Percentiles rank a stretch among this genome's conserved stretches.
phyloP scores from a whole-genome alignment of 306 rosid genomes.

The Alnus rubra region DNA sequence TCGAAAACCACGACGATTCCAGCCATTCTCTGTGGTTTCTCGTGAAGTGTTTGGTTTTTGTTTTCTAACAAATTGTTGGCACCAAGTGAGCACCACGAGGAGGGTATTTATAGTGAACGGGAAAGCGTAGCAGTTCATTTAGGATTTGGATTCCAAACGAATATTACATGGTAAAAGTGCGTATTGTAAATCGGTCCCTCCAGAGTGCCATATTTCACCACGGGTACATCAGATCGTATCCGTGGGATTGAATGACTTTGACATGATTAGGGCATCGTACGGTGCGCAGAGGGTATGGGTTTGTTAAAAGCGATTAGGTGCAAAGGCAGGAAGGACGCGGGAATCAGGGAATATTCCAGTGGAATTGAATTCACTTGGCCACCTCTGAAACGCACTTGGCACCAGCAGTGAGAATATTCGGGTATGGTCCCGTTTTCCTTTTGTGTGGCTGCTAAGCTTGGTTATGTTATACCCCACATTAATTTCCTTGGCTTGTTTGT shows the following conservation, averaged over 20 bases:
- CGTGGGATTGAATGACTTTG: slow-evolving; percentile 30
- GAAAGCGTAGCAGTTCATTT: not conserved
- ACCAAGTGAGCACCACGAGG: not conserved
- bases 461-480: too few species aligned
- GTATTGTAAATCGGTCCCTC: not conserved
- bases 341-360: slow-evolving; percentile 55
- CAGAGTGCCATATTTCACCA: not conserved
- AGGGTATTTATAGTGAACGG: slow-evolving; percentile 41
- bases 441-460: too few species aligned
- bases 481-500: too few species aligned
- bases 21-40: slow-evolving; percentile 35
- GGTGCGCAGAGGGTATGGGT: not conserved
- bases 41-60: not conserved
- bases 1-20: slow-evolving; percentile 63
- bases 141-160: slow-evolving; percentile 40
- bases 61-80: slow-evolving; percentile 14
- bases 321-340: slow-evolving; percentile 20
- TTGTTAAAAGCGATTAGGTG: not conserved
- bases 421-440: too few species aligned
- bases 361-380: slow-evolving; percentile 26
- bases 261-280: not conserved
- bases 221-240: not conserved
- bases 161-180: slow-evolving; percentile 38
- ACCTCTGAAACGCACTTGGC: slow-evolving; percentile 20
- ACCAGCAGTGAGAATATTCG: too few species aligned